Evolutionary conservation across 306 rosid genomes (phyloP).

Genomic region (Ceratonia siliqua): DNA sequence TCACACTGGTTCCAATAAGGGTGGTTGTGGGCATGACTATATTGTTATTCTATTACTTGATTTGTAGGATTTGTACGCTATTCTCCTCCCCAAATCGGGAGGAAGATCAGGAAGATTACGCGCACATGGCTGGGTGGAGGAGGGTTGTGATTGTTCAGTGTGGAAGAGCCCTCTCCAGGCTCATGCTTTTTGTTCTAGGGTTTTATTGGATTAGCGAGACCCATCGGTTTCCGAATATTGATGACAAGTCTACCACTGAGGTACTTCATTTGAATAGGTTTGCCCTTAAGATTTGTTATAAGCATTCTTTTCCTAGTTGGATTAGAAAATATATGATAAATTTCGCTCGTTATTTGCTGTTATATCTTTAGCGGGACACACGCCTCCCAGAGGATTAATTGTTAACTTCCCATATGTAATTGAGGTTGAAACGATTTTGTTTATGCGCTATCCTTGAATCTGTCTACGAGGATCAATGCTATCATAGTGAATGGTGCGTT

Average conservation of each 20-base stretch:
- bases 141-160: slow-evolving; percentile 57
- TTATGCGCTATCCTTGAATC: neutral
- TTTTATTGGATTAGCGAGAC: slow-evolving; percentile 83
- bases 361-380: neutral
- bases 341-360: neutral
- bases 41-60: slow-evolving; percentile 61
- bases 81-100: slow-evolving; percentile 65
- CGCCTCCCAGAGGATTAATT: neutral
- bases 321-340: neutral
- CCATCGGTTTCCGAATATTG: slow-evolving; percentile 19
- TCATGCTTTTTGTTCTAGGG: slow-evolving; percentile 74
- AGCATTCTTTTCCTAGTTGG: neutral
- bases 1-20: slow-evolving; percentile 79
- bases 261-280: slow-evolving; percentile 26
- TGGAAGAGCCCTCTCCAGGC: slow-evolving; percentile 78
- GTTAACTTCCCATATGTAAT: neutral
- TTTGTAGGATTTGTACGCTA: slow-evolving; percentile 78
- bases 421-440: neutral
- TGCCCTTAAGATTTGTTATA: neutral
- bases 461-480: neutral
- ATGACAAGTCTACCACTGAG: slow-evolving; percentile 41
- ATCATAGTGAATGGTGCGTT: neutral
- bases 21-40: slow-evolving; percentile 47
- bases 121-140: slow-evolving; percentile 85
- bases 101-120: slow-evolving; percentile 82